These are phyloP conservation scores for Jacaranda copaia DNA, from an alignment of 257 asterid species.

Conservation along the genomic window DNA sequence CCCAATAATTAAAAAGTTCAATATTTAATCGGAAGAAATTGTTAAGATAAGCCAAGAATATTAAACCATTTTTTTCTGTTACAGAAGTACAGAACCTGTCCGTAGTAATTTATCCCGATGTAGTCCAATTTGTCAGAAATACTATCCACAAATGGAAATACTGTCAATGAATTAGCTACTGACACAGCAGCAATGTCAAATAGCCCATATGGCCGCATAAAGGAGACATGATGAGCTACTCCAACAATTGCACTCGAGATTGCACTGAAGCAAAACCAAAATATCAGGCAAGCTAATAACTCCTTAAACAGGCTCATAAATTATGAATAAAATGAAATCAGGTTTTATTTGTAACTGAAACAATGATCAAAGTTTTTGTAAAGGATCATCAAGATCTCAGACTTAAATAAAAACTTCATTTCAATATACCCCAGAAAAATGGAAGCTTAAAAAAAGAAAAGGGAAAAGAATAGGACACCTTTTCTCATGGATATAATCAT, in stretches of 20 bases:
- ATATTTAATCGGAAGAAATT: constrained; percentile 17
- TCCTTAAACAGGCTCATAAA: not conserved
- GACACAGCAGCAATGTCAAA: constrained; percentile 86
- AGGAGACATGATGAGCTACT: constrained; percentile 95
- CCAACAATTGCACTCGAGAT: constrained; percentile 67
- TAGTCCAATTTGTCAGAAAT: constrained; percentile 83
- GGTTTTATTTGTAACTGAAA: not conserved
- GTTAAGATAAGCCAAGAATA: not conserved
- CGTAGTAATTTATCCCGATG: constrained; percentile 93
- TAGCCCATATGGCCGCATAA: constrained; percentile 92
- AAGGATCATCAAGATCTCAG: constrained; percentile 8
- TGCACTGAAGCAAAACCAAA: constrained; percentile 50
- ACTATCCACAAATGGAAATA: constrained; percentile 74
- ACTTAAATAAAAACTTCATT: constrained; percentile 4
- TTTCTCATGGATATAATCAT: constrained; percentile 82
- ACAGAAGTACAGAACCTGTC: constrained; percentile 66
- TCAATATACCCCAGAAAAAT: not conserved
- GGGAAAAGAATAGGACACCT: constrained; percentile 50
- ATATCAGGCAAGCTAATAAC: constrained; percentile 2
- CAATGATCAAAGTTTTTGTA: not conserved
- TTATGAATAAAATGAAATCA: not conserved
- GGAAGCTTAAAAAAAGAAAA: not conserved
- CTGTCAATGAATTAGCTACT: constrained; percentile 69
- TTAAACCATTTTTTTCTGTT: not conserved
- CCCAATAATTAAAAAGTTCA: constrained; percentile 32